Evolutionary conservation across 2,329 filamentous ascomycete species (phyloP), one percentile per base, ranked within the genome.

Genomic region (Shiraia sp.): DNA sequence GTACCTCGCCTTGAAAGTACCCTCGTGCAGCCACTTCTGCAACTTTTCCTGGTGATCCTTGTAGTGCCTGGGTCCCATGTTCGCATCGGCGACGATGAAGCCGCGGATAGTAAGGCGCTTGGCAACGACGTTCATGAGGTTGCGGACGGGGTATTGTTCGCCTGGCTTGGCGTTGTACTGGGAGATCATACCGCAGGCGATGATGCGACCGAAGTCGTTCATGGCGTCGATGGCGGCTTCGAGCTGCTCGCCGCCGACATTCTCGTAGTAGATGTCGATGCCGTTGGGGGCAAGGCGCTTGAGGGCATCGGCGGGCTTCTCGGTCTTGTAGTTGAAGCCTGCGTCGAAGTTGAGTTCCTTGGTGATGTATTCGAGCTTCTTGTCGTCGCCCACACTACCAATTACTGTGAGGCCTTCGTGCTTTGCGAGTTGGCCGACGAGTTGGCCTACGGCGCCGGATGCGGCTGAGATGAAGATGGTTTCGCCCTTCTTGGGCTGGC

Each of bases 261-360:
- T 90, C 70, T 90, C 87, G 61, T 85, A 91, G 74, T 90, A 90
- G 64, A 90, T 89, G 61, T 95, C 88, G 48, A 95, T 79, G 4
- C 88, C 89, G 10, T 90, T 70, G 0, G 88, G 88, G 0, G 87
- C 87, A 13, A 93, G 77, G 43, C 87, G 78, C 51, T 75, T 70
- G 41, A 95, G 76, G 0, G 87, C 88, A 9, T 85, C 84, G 1
- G 71, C 63, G 0, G 88, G 79, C 54, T 79, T 80, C 73, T 93
- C 88, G 54, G 81, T 90, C 79, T 93, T 92, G 78, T 95, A 95
- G 77, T 95, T 93, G 74, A 92, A 93, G 7, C 84, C 89, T 12
- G 69, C 79, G 59, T 90, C 85, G 63, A 90, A 90, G 17, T 77
- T 76, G 24, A 90, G 78, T 34, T 87, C 82, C 40, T 86, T 82